Base-by-base conservation (phyloP, 2,329 filamentous ascomycete genomes). In the Fusarium ramigenum region DNA sequence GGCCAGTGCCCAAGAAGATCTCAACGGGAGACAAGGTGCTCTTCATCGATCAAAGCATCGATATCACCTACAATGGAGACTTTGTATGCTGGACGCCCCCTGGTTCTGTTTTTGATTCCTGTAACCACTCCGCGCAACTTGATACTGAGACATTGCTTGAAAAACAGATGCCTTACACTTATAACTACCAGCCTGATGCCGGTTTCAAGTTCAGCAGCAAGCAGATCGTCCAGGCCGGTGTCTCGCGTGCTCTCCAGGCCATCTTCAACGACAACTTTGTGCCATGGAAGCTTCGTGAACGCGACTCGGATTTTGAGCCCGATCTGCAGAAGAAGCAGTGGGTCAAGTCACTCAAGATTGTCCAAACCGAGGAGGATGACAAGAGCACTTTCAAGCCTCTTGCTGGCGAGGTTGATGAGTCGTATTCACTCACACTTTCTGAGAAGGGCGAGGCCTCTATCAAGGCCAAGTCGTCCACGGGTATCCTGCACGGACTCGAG, bases 221-320 rank as follows among this genome's bases (percentile, higher is more conserved):
- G 75, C 83, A 87, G 23, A 85, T 92, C 32, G 87, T 92, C 56
- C 83, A 86, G 74, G 86, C 83, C 32, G 90, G 84, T 36, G 83
- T 92, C 25, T 85, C 86, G n/a, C 87, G 92, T 52, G 86, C 92
- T 15, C 84, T 91, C 72, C 81, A 86, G 30, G 88, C 87, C 64
- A 89, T 96, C 63, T 93, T 95, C 81, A 82, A 88, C 32, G 84
- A 91, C 66, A 90, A 89, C 75, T 90, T 95, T 70, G 88, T 94
- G 21, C 93, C 94, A 0, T 96, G 93, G 93, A 94, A 92, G 83
- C 88, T 96, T 62, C 87, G 92, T 71, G 86, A 88, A 30, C 88
- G 92, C 39, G 86, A 90, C 74, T 86, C 88, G 62, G 78, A 88
- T 44, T 92, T 90, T 72, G 93, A 96, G 81, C 93, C 94, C 2